A percentile compares a stretch with the other conserved stretches of the same genome.
Conservation (phyloP, 345 rosid species). For the Balakata baccata region DNA sequence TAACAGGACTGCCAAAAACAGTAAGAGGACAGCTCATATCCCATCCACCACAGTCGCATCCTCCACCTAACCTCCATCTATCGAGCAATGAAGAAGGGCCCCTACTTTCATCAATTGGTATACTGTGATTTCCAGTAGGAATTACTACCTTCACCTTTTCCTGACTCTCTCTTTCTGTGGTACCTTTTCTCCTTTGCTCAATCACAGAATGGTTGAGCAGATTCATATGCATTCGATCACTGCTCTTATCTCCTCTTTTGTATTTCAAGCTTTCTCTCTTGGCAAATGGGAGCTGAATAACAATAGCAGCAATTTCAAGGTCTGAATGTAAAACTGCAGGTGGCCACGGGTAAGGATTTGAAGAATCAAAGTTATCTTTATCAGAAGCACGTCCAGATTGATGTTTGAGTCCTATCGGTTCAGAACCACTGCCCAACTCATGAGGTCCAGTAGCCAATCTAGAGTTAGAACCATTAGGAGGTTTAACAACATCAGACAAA, state of each 20-base stretch:
- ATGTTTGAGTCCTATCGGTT: constrained; percentile 36
- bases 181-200: constrained; percentile 37
- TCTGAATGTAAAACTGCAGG: constrained; percentile 48
- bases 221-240: constrained; percentile 31
- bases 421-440: constrained; percentile 33
- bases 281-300: constrained; percentile 55
- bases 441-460: no score
- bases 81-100: constrained; percentile 76
- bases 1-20: constrained; percentile 55
- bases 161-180: constrained; percentile 18
- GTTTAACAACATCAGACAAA: constrained; percentile 30
- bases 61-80: constrained; percentile 90
- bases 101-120: constrained; percentile 49
- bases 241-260: constrained; percentile 37
- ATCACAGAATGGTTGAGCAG: constrained; percentile 36
- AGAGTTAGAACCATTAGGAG: constrained; percentile 19
- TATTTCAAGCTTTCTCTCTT: constrained; percentile 72
- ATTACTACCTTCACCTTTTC: constrained; percentile 60
- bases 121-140: constrained; percentile 79
- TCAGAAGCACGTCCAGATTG: constrained; percentile 36
- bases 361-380: constrained; percentile 30
- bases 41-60: constrained; percentile 99
- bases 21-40: constrained; percentile 92
- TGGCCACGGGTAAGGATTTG: constrained; percentile 40
- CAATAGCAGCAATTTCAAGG: constrained; percentile 72